Evolutionary conservation across 1,284 basidiomycete species (phyloP), one percentile per base, ranked within the genome.

Genomic region (Mycena citricolor): DNA sequence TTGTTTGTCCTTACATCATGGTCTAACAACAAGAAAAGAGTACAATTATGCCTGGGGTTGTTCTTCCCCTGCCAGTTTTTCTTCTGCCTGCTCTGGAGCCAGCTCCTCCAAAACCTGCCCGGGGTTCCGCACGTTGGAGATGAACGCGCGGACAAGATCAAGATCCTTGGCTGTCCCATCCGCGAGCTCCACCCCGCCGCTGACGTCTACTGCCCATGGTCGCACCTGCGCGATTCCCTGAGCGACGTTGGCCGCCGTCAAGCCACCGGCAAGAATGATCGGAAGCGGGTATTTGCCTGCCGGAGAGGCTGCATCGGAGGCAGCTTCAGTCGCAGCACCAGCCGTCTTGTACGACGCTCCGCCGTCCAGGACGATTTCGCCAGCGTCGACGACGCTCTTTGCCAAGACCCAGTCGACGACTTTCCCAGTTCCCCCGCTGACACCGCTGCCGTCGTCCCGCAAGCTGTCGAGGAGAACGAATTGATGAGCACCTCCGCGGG

Each of bases 191-290:
- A 97, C 91, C 3, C 94, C 93, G 1, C 89, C 85, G 55, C 90
- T 90, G 21, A 97, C 91, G 62, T 97, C 94, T 22, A 97, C 90
- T 10, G 86, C 89, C 86, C 89, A 93, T 10, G 91, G 90, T n/a
- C 65, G 63, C 16, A 91, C 88, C 23, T 68, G 63, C 28, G 66
- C 66, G 22, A 94, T 72, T 5, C 90, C 91, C 49, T 77, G 71
- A 12, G 65, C 65, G 1, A 97, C 85, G 55, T 92, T 97, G 24
- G 73, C 71, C 2, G 83, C 74, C 19, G 76, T 86, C 53, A 97
- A 65, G 1, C 94, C 94, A 1, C 94, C 94, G 2, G 94, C 94
- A 8, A 97, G 76, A 33, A 97, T 83, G 56, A 97, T 77, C 4
- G 94, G 92, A 55, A 95, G 65, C 5, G 69, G 71, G 47, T 65